Evolutionary conservation across 2,329 filamentous ascomycete species (phyloP), one percentile per base, ranked within the genome.

Genomic region (Aspergillus pseudoviridinutans): DNA sequence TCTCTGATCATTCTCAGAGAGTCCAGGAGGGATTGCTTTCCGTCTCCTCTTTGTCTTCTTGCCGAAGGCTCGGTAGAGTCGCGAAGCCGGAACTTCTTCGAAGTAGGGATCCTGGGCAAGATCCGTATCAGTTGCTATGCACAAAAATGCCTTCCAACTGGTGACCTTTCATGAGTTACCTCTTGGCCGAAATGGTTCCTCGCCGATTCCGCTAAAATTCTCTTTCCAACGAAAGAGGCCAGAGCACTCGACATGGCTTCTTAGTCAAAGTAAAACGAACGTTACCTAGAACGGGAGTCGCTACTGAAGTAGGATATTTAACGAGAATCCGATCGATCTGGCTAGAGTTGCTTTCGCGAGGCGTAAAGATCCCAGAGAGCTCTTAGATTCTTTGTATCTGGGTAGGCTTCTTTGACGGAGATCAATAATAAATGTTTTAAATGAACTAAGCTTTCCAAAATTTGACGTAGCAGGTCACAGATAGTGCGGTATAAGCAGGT

Each of bases 21-120:
- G 85, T 55, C 93, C 93, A 27, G 85, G 84, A 0, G 92, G 92
- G 38, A 92, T 79, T 24, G 91, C 89, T 77, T 95, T 96, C 78
- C 89, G 91, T 71, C 88, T 84, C 75, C 90, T 96, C 80, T 91
- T 93, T 57, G 83, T 81, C 72, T 92, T 95, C 67, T 85, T 86
- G 38, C 74, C 82, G 27, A 87, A 85, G 54, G 80, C 84, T 58
- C 86, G 86, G 63, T 86, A 78, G 46, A 89, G 79, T 61, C 86
- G 83, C 8, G 89, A 90, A 46, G 92, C 87, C 24, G 87, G 86
- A 38, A 96, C 86, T 64, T 86, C 82, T 73, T 96, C 91, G 68
- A 92, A 96, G 78, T 92, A 96, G 5, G 92, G 92, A 71, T 97
- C 92, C 90, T 97, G 67, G 29, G 10, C 53, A 53, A 50, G 29